Conservation (phyloP, 2,329 filamentous ascomycete genomes). For the Ophiosphaerella narmari region DNA sequence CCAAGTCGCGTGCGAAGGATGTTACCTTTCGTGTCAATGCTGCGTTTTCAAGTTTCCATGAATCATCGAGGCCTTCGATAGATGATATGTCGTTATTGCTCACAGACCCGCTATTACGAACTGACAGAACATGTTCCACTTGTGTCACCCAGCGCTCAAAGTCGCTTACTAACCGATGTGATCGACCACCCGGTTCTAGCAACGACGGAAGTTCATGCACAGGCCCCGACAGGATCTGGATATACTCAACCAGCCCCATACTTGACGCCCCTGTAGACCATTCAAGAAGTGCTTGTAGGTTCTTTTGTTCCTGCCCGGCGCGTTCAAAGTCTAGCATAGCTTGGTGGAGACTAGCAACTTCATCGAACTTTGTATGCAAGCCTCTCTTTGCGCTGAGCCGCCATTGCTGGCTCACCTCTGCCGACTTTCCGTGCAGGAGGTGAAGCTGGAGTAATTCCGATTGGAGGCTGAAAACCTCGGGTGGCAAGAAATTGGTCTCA, state of each 20-base stretch:
- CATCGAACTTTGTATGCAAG: conserved; percentile 41
- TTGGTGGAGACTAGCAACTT: conserved; percentile 43
- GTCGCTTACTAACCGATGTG: conserved; percentile 30
- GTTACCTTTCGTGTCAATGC: conserved; percentile 42
- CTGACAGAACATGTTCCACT: conserved; percentile 35
- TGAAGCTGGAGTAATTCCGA: conserved; percentile 46
- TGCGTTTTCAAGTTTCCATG: conserved; percentile 42
- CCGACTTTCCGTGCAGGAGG: conserved; percentile 37
- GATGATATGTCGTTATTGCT: conserved; percentile 16
- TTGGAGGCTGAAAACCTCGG: conserved; percentile 41
- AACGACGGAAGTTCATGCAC: conserved; percentile 44
- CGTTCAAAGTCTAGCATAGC: conserved; percentile 44
- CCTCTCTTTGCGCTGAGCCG: conserved; percentile 36
- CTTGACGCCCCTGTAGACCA: conserved; percentile 37
- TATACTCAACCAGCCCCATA: conserved; percentile 38
- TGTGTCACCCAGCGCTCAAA: conserved; percentile 41
- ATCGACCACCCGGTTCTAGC: conserved; percentile 39
- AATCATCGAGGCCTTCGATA: conserved; percentile 37
- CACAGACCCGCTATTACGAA: conserved; percentile 14
- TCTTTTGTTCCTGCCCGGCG: conserved; percentile 43
- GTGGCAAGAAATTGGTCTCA: conserved; percentile 24
- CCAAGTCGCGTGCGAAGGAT: conserved; percentile 36
- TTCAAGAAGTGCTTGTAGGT: conserved; percentile 41
- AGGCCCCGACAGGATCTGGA: conserved; percentile 42
- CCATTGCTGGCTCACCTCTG: conserved; percentile 33